Evolutionary conservation across 495 filamentous ascomycete genomes (phyloP), one percentile per base, ranked within the genome.

Genomic region (Trichoderma gamsii): DNA sequence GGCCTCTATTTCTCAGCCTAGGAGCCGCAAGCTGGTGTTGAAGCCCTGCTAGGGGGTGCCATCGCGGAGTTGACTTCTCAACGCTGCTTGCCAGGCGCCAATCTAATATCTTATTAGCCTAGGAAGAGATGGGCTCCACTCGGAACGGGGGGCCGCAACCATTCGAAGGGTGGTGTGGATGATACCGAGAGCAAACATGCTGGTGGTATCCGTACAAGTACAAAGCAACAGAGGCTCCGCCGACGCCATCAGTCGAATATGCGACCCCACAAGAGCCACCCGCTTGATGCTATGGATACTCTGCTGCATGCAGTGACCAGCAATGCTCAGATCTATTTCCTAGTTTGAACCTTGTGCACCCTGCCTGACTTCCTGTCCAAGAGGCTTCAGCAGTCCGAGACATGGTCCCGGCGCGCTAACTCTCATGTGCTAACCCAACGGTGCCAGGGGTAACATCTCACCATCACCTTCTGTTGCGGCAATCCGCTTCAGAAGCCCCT

Each of bases 291-390:
- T 61, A n/a, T 61, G 25, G 27, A 25, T 25, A 61, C 56, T 29
- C 16, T 61, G 3, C 23, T 23, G 11, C 56, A 32, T 61, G 27
- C 56, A 29, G 56, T 16, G 4, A 18, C 46, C 56, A 61, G 21
- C 56, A 32, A 38, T 27, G 23, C 56, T 61, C 56, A 27, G 56
- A 61, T 61, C 56, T 29, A 61, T 61, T 61, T 27, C 56, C 56
- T 61, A 61, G 56, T 61, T 52, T 27, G 56, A 61, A 61, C 27
- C 56, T 32, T 61, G 56, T 29, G 56, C 13, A 32, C 23, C 56
- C 56, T 61, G 3, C 56, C 56, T 32, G 56, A 9, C 56, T 27
- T 23, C 25, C 56, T 32, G 56, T 29, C 56, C 56, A 32, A 27
- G 56, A 27, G 2, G 56, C 16, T 61, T 61, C 56, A 52, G 21